Evolutionary conservation across 768 basidiomycete genomes (phyloP), one percentile per base, ranked within the genome.

Genomic region (Naematelia encephala): DNA sequence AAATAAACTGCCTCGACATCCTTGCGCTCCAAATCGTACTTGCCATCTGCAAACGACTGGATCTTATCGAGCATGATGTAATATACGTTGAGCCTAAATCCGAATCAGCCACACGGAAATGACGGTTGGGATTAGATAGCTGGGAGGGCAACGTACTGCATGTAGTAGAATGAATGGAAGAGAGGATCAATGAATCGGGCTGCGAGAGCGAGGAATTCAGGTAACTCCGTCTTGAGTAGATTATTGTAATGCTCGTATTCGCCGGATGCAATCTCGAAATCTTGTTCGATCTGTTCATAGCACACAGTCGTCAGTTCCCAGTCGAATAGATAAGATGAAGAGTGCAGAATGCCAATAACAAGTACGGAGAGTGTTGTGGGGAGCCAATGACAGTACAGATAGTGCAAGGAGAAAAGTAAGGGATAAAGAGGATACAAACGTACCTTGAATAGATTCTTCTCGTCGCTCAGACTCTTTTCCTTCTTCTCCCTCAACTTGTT

Each of bases 161-260:
- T 97, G 77, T 94, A 99, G 82, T 88, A 99, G 82, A 92, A 92
- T 16, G 91, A 94, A 69, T 94, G 88, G 84, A 97, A 99, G n/a
- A 98, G 81, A 0, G 96, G 96, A 66, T 93, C 88, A 73, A 98
- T 90, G 79, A 97, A 97, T 63, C 86, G 84, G 1, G 90, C 88
- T 1, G 88, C 82, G 62, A 97, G 84, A 26, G 80, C 81, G 83
- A 98, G 86, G 82, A 98, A 98, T n/a, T 85, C 85, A 2, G 93
- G 92, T 28, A 99, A 81, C 70, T 99, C 96, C 57, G 85, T 82
- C 80, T 99, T 98, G 78, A 97, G 80, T 4, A 87, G 83, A 60
- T 82, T 86, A 75, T 94, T 97, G 79, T 91, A 88, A 70, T 88
- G 90, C 59, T 96, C 92, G 63, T 93, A 97, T 69, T 97, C 92